Percentiles rank a stretch among this genome's conserved stretches.
Evolutionary conservation across 768 basidiomycete genomes (phyloP).

Genomic region (Suillus plorans): DNA sequence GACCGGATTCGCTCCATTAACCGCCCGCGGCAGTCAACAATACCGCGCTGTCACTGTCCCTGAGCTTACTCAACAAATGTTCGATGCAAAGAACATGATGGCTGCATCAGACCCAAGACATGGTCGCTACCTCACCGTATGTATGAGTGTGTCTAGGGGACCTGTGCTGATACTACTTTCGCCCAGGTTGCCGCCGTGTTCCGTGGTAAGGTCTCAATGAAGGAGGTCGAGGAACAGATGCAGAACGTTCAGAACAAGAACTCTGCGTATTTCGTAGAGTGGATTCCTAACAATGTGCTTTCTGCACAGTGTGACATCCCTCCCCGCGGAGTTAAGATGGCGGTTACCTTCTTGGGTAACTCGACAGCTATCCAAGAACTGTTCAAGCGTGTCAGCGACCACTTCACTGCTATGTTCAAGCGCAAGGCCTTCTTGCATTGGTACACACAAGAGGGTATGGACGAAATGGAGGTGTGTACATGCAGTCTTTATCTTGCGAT

Average conservation of each 20-base stretch:
- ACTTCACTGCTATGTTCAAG: conserved; percentile 99
- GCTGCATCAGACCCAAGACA: conserved; percentile 96
- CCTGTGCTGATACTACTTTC: not conserved
- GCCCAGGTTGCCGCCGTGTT: conserved; percentile 86
- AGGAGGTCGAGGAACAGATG: conserved; percentile 99
- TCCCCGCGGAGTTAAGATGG: conserved; percentile 94
- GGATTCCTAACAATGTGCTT: conserved; percentile 99
- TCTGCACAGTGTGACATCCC: conserved; percentile 98
- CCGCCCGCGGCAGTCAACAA: conserved; percentile 90
- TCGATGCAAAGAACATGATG: conserved; percentile 99
- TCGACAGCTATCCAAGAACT: conserved; percentile 96
- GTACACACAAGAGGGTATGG: conserved; percentile 99
- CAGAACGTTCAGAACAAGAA: conserved; percentile 97
- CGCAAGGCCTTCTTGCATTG: conserved; percentile 98
- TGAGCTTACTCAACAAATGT: conserved; percentile 98
- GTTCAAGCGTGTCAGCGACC: conserved; percentile 98
- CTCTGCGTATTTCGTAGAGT: conserved; percentile 97
- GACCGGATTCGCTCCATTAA: conserved; percentile 93
- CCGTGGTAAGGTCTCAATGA: conserved; percentile 99
- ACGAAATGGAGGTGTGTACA: conserved; percentile 83
- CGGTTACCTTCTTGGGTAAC: conserved; percentile 97
- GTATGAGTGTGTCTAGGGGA: conserved; percentile 18
- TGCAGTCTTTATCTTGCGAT: not conserved
- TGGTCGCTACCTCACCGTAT: conserved; percentile 94
- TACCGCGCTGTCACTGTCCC: conserved; percentile 98